These are phyloP conservation scores for Colletotrichum aenigma DNA, from an alignment of 2,329 filamentous ascomycete genomes.

Conservation along the genomic window DNA sequence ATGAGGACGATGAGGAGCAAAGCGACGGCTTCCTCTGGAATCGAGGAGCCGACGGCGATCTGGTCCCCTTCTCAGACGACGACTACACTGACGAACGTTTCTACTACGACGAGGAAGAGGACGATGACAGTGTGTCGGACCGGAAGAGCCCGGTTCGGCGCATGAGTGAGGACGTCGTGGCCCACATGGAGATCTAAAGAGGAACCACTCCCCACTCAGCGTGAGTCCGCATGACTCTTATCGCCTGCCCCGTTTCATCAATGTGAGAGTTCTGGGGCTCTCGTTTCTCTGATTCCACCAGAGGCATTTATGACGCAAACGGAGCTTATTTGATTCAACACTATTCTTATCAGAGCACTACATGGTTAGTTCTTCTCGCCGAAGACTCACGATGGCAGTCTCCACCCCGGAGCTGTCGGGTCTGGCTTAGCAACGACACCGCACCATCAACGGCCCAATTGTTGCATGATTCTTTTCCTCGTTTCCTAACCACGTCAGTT, in stretches of 20 bases:
- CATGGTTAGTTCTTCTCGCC: constrained; percentile 1
- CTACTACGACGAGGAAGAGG: constrained; percentile 48
- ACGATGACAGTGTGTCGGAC: constrained; percentile 42
- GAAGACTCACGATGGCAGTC: neutral
- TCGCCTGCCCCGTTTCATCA: constrained; percentile 11
- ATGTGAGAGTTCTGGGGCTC: neutral
- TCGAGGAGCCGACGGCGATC: constrained; percentile 61
- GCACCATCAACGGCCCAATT: constrained; percentile 1
- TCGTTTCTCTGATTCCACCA: neutral
- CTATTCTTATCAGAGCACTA: neutral
- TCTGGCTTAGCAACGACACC: neutral
- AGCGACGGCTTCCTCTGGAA: constrained; percentile 62
- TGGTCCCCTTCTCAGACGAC: constrained; percentile 57
- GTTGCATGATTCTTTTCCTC: neutral
- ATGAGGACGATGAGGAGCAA: constrained; percentile 52
- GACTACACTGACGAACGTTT: constrained; percentile 52
- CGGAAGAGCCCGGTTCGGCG: constrained; percentile 51
- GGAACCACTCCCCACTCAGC: constrained; percentile 11
- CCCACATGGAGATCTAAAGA: constrained; percentile 64
- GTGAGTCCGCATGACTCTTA: constrained; percentile 1
- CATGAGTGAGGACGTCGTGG: constrained; percentile 67
- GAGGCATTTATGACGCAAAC: constrained; percentile 13
- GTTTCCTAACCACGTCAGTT: neutral
- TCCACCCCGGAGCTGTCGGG: neutral
- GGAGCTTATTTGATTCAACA: constrained; percentile 14